Evolutionary conservation across 441 rosid species (phyloP).

Genomic region (Gossypium trilobum): DNA sequence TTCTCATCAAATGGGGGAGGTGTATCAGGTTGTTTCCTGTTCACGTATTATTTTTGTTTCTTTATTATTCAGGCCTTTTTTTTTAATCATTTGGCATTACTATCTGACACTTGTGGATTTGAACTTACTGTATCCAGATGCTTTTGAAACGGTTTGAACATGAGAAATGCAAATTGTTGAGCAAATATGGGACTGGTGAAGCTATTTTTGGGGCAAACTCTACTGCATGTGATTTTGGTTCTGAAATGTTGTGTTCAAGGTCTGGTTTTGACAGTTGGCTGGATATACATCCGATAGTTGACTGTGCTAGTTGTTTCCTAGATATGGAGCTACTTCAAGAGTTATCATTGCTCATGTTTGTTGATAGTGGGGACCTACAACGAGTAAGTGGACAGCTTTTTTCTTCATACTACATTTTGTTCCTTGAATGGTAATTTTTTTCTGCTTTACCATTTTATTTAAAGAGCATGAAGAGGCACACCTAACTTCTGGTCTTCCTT

Average conservation of each 20-base stretch:
- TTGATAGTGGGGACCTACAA: conserved; percentile 30
- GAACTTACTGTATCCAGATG: conserved; percentile 40
- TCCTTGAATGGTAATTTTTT: not conserved
- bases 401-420: not conserved
- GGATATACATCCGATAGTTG: conserved; percentile 45
- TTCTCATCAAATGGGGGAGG: conserved; percentile 53
- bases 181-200: conserved; percentile 22
- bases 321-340: conserved; percentile 65
- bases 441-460: not conserved
- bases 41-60: not conserved
- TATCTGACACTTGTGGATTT: conserved; percentile 17
- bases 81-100: not conserved
- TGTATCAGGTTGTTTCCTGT: conserved; percentile 48
- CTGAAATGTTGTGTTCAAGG: conserved; percentile 46
- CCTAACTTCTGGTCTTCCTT: conserved; percentile 4
- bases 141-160: conserved; percentile 50
- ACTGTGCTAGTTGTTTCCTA: conserved; percentile 54
- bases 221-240: conserved; percentile 39
- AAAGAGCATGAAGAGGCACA: not conserved
- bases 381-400: conserved; percentile 32
- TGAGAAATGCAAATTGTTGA: conserved; percentile 48
- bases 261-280: conserved; percentile 51
- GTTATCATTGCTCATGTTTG: conserved; percentile 35
- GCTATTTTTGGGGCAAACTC: conserved; percentile 24
- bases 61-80: not conserved